Evolutionary conservation across 306 rosid species (phyloP), one percentile per base, ranked within the genome.

Genomic region (Benincasa hispida): DNA sequence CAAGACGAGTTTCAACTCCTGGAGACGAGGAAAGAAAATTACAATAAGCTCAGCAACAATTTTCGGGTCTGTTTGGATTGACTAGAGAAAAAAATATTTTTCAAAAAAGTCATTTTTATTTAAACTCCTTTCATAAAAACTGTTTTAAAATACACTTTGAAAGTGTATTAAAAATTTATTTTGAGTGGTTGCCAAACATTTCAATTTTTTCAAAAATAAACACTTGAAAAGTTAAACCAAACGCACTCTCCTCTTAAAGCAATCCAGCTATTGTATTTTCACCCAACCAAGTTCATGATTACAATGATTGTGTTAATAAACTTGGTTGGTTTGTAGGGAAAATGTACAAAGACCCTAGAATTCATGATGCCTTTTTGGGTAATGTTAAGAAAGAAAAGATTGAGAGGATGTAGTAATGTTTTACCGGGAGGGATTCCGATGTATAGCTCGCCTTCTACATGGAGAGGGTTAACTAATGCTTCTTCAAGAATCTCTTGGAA

Each of bases 1-100:
- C 99, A 72, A 95, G 98, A 54, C 98, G 96, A 65, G 98, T 84
- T 79, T 95, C 99, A 83, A 95, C 98, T 67, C 99, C 98, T 89
- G 77, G 59, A 62, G 41, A 69, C 70, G 42, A 47, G 21, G 48
- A 77, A 79, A 61, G 70, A 42, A 76, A 27, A 51, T 10, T 72
- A 19, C 15, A 37, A 37, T 22, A 39, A 41, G 34, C 30, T 68
- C 55, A 41, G 6, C 34, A 68, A 22, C 25, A 41, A 3, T 41
- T 42, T 42, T 22, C n/a, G n/a, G n/a, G n/a, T n/a, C n/a, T n/a
- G n/a, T n/a, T n/a, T n/a, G n/a, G n/a, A n/a, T n/a, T n/a, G n/a
- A n/a, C n/a, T n/a, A n/a, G n/a, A n/a, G n/a, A n/a, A n/a, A n/a
- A n/a, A n/a, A n/a, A n/a, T n/a, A n/a, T n/a, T n/a, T n/a, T n/a